Base-by-base conservation (phyloP, 176 grass and related monocot species). In the Musa beccarii region DNA sequence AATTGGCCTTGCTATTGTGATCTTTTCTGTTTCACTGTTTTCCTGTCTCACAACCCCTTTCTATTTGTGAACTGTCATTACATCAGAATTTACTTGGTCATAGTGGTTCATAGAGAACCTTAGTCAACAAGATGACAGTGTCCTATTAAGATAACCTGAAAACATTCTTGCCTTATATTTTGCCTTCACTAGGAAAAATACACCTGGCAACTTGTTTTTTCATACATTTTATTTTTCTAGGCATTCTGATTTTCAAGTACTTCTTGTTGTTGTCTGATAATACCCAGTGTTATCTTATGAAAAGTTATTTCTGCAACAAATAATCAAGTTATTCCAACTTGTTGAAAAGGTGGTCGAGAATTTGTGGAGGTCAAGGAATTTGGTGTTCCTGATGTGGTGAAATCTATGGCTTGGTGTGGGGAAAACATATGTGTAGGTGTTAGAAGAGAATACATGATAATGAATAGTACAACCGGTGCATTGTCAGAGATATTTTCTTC, bases 291-390 rank as follows among this genome's bases (percentile, higher is more conserved):
- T 51, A 10, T 76, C 59, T 75, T 19, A 75, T 5, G 17, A 17
- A n/a, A 49, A 1, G 28, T 63, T 8, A 3, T 10, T n/a, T 62
- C 50, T 55, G 15, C n/a, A 49, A 22, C 16, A 59, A 62, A 20
- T 63, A 56, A 50, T 76, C 5, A 49, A 70, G 61, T 61, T 19
- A 1, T 66, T 56, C 57, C 82, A 34, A 81, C 19, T 49, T 56
- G 70, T 26, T 83, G 59, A 52, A 72, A 80, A 99, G 95, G 95
- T 83, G 91, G 82, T 26, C 81, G 95, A 74, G 95, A 99, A 77
- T 94, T 99, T 76, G 84, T 92, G 15, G 95, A 99, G 83, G 83
- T 99, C 78, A 99, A 86, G 86, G 95, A 99, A 75, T 99, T 94
- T 87, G 82, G 85, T 71, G 87, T 99, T 71, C 86, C 90, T 24